phyloP scores from a whole-genome alignment of 768 basidiomycete species.

The Suillus cothurnatus region DNA sequence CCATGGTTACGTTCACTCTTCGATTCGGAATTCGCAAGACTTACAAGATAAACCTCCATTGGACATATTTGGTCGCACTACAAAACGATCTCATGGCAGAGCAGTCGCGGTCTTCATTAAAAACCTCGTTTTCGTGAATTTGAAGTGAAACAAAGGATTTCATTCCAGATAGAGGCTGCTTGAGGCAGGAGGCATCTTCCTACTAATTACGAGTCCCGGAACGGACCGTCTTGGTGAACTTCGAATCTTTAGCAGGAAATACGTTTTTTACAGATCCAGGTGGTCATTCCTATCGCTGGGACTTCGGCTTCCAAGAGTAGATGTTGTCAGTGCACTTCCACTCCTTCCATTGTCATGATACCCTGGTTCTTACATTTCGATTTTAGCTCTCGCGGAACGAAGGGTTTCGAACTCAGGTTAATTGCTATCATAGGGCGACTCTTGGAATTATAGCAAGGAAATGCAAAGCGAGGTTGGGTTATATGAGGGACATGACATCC shows the following conservation, averaged over 20 bases:
- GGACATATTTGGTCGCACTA: constrained; percentile 16
- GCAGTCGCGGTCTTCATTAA: constrained; percentile 31
- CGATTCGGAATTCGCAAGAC: too few species aligned
- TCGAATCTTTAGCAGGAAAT: neutral
- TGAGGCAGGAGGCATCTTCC: constrained; percentile 20
- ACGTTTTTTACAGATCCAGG: constrained; percentile 4
- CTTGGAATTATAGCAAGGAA: constrained; percentile 9
- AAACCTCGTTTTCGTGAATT: constrained; percentile 31
- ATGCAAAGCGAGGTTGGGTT: too few species aligned
- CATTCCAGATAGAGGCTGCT: constrained; percentile 23
- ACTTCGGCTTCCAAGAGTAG: neutral
- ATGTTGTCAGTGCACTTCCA: neutral
- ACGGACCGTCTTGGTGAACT: neutral
- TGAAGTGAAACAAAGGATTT: constrained; percentile 27
- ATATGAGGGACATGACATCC: too few species aligned
- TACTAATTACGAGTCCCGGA: neutral
- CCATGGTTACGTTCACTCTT: neutral
- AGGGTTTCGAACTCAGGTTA: constrained; percentile 15
- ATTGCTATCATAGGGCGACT: constrained; percentile 18
- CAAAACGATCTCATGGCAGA: constrained; percentile 32
- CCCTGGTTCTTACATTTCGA: neutral
- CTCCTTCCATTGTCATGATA: neutral
- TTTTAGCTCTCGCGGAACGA: constrained; percentile 19
- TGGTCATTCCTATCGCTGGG: constrained; percentile 4
- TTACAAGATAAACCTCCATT: constrained; percentile 8